Evolutionary conservation across 352 stramenopile species (phyloP), one percentile per base, ranked within the genome.

Genomic region (Pythium aristosporum): DNA sequence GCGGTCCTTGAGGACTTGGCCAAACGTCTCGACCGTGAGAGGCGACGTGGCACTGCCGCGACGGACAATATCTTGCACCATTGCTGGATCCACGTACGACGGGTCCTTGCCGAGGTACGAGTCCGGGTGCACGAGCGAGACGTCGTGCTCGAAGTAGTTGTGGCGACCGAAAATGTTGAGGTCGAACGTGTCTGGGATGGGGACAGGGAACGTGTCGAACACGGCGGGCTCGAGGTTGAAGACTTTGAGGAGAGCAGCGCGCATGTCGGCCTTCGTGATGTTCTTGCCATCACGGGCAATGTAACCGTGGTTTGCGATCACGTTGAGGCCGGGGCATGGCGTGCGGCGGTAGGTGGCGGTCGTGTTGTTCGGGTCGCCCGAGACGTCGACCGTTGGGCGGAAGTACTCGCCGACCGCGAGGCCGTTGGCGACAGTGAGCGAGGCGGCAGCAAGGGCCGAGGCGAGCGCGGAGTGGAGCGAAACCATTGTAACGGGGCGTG

Each of bases 241-340:
- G 25, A 30, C 25, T 5, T 30, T 30, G 25, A 30, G 25, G 1
- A 30, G 25, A 30, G 25, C 25, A 30, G 25, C 55, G 1, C 82
- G 59, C 8, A 82, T 20, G n/a, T 71, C n/a, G 28, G 39, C 32
- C 12, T 54, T 53, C 20, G 65, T 75, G 49, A 86, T 61, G 57
- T 77, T 74, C 57, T 79, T 75, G 52, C 76, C 75, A 43, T 76
- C 72, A n/a, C 77, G 77, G 8, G 76, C 74, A 4, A 88, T 39
- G 60, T 82, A 75, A 28, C 73, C 76, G 67, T 88, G 76, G 70
- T 88, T 88, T 34, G 76, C 74, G 15, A 88, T 62, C 20, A 76
- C 64, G 58, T 88, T 88, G 57, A 88, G 64, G 28, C 54, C 70
- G 0, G 79, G 79, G 51, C 79, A 88, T n/a, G 79, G 79, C 16